Evolutionary conservation across 2,329 filamentous ascomycete genomes (phyloP).

Genomic region (Neodidymelliopsis sp.): DNA sequence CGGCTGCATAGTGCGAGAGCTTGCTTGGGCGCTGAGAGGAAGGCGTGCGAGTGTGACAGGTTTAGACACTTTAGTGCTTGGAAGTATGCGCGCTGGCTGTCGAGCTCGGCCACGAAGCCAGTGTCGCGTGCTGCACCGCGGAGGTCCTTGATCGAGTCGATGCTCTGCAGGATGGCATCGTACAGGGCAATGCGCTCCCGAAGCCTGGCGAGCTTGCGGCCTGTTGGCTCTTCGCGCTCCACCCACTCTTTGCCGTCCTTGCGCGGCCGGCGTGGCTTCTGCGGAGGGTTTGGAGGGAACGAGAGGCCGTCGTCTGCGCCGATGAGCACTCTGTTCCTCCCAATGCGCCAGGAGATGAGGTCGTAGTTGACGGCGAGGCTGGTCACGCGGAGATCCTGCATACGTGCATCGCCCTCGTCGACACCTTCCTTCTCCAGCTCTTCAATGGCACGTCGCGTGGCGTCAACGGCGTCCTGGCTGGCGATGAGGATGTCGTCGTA

Average conservation of each 20-base stretch:
- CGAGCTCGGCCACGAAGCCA: conserved; percentile 77
- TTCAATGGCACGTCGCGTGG: conserved; percentile 90
- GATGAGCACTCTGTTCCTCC: conserved; percentile 87
- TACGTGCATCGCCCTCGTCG: conserved; percentile 80
- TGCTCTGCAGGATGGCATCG: conserved; percentile 86
- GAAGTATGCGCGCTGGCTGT: conserved; percentile 83
- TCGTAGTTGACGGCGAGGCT: conserved; percentile 93
- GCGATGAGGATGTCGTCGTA: conserved; percentile 92
- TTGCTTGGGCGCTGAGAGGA: conserved; percentile 75
- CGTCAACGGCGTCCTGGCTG: conserved; percentile 92
- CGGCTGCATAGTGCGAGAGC: conserved; percentile 85
- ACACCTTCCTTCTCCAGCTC: conserved; percentile 85
- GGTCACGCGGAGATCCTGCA: conserved; percentile 93
- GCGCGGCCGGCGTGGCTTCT: conserved; percentile 61
- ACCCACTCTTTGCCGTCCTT: conserved; percentile 57
- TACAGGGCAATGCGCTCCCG: conserved; percentile 90
- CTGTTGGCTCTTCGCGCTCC: conserved; percentile 70
- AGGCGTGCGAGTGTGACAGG: conserved; percentile 82
- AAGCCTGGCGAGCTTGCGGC: conserved; percentile 78
- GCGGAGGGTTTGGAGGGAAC: conserved; percentile 59
- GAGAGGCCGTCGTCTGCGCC: conserved; percentile 80
- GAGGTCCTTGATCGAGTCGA: conserved; percentile 88
- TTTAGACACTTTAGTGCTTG: conserved; percentile 86
- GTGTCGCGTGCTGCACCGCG: conserved; percentile 88
- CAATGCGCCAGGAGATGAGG: conserved; percentile 92